Conservation (phyloP, 73 alveolate genomes). For the Paramecium sexaurelia region DNA sequence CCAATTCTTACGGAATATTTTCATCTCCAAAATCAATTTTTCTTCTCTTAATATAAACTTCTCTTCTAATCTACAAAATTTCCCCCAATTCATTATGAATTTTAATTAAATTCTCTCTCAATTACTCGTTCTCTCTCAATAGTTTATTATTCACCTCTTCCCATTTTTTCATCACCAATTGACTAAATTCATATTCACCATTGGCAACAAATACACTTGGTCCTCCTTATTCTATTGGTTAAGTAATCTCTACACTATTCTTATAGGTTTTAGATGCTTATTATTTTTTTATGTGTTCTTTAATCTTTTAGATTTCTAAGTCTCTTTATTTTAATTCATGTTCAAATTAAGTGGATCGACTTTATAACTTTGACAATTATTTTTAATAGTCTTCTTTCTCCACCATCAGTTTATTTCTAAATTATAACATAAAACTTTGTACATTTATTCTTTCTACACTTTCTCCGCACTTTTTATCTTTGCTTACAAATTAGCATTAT, state of each 20-base stretch:
- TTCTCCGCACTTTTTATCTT: not conserved
- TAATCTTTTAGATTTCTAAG: not conserved
- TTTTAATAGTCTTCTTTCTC: constrained; percentile 26
- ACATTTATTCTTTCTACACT: not conserved
- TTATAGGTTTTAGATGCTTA: not conserved
- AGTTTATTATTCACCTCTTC: constrained; percentile 1
- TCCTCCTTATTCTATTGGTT: not conserved
- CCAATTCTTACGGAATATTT: not conserved
- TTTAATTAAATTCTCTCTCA: not conserved
- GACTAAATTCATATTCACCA: constrained; percentile 24
- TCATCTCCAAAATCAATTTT: not conserved
- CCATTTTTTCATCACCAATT: not conserved
- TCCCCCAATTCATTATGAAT: not conserved
- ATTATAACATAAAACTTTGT: not conserved
- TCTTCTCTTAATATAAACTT: not conserved
- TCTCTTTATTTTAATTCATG: not conserved
- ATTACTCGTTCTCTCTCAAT: not conserved
- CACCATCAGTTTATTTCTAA: not conserved
- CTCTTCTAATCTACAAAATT: not conserved
- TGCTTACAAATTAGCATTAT: not conserved
- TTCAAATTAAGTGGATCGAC: not conserved
- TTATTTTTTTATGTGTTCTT: not conserved
- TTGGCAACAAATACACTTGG: not conserved
- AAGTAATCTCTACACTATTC: not conserved
- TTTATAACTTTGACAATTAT: not conserved